Conservation (phyloP, 306 rosid genomes). For the Fagus sylvatica region DNA sequence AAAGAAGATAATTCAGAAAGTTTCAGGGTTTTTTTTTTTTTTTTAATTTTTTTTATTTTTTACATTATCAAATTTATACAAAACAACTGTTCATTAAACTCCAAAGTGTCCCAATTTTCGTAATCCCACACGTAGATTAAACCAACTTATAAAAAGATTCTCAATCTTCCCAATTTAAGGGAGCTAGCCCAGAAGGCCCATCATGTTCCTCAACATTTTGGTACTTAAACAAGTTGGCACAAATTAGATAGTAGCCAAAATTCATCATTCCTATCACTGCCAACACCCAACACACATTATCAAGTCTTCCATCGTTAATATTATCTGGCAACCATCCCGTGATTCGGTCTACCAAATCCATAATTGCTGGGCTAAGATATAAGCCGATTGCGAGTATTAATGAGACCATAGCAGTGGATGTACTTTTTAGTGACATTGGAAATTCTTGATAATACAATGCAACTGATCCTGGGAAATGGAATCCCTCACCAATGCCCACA, state of each 20-base stretch:
- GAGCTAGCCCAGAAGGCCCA: not conserved
- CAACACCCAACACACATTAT: slow-evolving; percentile 27
- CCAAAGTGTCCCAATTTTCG: too few species aligned
- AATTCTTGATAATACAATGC: slow-evolving; percentile 26
- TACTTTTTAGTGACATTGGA: slow-evolving; percentile 27
- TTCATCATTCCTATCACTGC: slow-evolving; percentile 16
- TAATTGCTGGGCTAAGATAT: slow-evolving; percentile 21
- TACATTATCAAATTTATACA: too few species aligned
- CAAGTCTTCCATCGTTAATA: slow-evolving; percentile 31
- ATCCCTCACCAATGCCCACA: slow-evolving; percentile 22
- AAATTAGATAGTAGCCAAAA: slow-evolving; percentile 26
- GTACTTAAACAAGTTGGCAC: slow-evolving; percentile 22
- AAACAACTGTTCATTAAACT: too few species aligned
- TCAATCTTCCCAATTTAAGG: too few species aligned
- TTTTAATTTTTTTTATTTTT: too few species aligned
- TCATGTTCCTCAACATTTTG: not conserved
- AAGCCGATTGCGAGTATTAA: slow-evolving; percentile 30
- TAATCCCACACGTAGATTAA: too few species aligned
- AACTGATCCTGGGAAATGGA: slow-evolving; percentile 29
- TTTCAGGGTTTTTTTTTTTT: too few species aligned
- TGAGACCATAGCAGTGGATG: slow-evolving; percentile 34
- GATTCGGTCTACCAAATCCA: not conserved
- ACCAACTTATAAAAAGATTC: too few species aligned
- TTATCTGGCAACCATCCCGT: slow-evolving; percentile 29
- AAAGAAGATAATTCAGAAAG: too few species aligned